Conservation (phyloP, 192 early-diverging fungal genomes). For the Coemansia sp. region DNA sequence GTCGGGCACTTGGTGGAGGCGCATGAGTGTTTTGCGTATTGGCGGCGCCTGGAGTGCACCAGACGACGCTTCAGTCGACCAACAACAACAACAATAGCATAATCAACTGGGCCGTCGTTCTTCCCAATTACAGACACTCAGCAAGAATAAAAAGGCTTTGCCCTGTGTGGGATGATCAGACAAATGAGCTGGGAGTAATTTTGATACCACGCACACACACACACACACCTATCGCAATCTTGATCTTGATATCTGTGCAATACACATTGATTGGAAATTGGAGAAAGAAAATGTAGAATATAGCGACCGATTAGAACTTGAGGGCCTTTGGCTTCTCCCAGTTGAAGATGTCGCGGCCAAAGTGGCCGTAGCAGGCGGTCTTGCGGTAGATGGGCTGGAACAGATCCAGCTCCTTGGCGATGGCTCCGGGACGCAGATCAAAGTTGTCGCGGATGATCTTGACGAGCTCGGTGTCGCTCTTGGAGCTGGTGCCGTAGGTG, state of each 20-base stretch:
- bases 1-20: slow-evolving; percentile 48
- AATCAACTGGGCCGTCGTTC: too few species aligned
- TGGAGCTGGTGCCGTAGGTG: slow-evolving; percentile 92
- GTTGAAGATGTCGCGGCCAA: slow-evolving; percentile 87
- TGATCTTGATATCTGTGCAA: too few species aligned
- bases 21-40: slow-evolving; percentile 39
- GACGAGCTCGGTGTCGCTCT: slow-evolving; percentile 88
- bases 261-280: too few species aligned
- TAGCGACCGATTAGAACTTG: slow-evolving; percentile 55
- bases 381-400: slow-evolving; percentile 97
- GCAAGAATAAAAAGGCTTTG: too few species aligned
- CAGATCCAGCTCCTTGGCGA: slow-evolving; percentile 97
- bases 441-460: slow-evolving; percentile 97
- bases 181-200: too few species aligned
- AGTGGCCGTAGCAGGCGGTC: slow-evolving; percentile 96
- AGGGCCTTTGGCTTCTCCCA: slow-evolving; percentile 92
- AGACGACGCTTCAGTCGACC: slow-evolving; percentile 11
- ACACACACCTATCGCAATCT: too few species aligned
- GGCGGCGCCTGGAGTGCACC: slow-evolving; percentile 24
- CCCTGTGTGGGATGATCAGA: too few species aligned
- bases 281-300: background rate
- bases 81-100: slow-evolving; percentile 1
- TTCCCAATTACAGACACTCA: too few species aligned
- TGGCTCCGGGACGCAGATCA: slow-evolving; percentile 97
- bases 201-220: too few species aligned